Conservation (phyloP, 495 filamentous ascomycete species). For the Cercophora newfieldiana region DNA sequence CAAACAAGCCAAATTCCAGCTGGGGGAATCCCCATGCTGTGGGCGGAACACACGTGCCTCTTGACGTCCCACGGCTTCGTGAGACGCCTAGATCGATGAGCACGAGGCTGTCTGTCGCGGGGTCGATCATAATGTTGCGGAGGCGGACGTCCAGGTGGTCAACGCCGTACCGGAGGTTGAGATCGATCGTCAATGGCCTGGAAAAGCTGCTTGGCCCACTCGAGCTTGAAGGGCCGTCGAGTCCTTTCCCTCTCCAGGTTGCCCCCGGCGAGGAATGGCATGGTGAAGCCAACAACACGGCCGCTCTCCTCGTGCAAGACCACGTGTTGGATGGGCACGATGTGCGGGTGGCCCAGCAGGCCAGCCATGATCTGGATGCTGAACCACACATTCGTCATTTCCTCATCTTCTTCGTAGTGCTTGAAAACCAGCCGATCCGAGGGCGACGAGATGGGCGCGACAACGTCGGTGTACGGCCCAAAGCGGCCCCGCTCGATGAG, state of each 20-base stretch:
- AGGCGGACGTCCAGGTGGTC: conserved; percentile 12
- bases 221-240: conserved; percentile 13
- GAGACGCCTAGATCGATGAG: conserved; percentile 8
- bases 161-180: conserved; percentile 15
- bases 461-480: background rate
- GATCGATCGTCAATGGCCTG: conserved; percentile 12
- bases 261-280: background rate
- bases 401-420: background rate
- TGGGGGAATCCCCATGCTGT: background rate
- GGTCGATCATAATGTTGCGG: conserved; percentile 15
- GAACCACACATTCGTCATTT: background rate
- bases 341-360: background rate
- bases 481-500: conserved; percentile 10
- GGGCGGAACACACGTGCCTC: background rate
- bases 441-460: conserved; percentile 6
- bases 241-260: background rate
- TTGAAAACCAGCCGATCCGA: conserved; percentile 12
- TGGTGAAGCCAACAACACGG: conserved; percentile 11
- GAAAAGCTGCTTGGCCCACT: conserved; percentile 15
- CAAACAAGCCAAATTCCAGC: too few relatives aligned
- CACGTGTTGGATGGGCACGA: conserved; percentile 5
- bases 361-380: background rate
- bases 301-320: background rate
- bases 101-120: conserved; percentile 12
- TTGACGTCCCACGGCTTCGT: background rate